These are phyloP conservation scores for Gossypium mustelinum DNA, from an alignment of 345 rosid genomes.

Conservation along the genomic window DNA sequence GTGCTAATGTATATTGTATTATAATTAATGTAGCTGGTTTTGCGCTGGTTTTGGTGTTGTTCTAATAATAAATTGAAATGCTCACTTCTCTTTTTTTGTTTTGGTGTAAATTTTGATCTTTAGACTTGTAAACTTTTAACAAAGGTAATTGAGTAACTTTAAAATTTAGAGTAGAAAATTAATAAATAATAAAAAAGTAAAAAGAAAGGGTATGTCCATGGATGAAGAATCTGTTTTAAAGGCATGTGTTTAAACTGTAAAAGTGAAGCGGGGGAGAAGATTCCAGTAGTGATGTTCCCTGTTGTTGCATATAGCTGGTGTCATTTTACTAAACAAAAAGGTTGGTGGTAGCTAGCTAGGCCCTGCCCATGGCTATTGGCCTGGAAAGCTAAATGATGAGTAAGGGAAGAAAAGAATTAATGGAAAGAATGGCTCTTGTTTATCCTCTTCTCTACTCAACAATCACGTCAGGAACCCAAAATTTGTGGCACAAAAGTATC, in stretches of 20 bases:
- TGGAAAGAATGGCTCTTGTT: neutral
- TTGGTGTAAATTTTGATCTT: too few relatives aligned
- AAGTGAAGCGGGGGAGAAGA: slow-evolving; percentile 3
- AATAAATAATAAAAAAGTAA: too few relatives aligned
- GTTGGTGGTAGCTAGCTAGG: neutral
- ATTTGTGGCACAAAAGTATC: slow-evolving; percentile 19
- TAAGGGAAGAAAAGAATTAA: neutral
- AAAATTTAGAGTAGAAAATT: too few relatives aligned
- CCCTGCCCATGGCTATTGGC: neutral
- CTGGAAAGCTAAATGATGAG: neutral
- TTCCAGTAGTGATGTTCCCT: slow-evolving; percentile 1
- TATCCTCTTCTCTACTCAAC: slow-evolving; percentile 18
- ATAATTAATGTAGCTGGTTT: too few relatives aligned
- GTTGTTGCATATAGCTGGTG: neutral
- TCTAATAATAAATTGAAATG: too few relatives aligned
- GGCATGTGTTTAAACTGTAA: neutral
- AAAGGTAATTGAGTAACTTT: too few relatives aligned
- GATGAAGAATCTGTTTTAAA: neutral
- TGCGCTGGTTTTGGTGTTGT: too few relatives aligned
- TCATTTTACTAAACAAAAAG: neutral
- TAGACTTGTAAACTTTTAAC: too few relatives aligned
- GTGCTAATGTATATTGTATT: too few relatives aligned
- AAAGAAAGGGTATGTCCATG: too few relatives aligned
- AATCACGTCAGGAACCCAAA: slow-evolving; percentile 9
- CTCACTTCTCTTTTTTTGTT: too few relatives aligned